These are phyloP conservation scores for Colletotrichum eremochloae DNA, from an alignment of 2,329 filamentous ascomycete species.

Conservation along the genomic window DNA sequence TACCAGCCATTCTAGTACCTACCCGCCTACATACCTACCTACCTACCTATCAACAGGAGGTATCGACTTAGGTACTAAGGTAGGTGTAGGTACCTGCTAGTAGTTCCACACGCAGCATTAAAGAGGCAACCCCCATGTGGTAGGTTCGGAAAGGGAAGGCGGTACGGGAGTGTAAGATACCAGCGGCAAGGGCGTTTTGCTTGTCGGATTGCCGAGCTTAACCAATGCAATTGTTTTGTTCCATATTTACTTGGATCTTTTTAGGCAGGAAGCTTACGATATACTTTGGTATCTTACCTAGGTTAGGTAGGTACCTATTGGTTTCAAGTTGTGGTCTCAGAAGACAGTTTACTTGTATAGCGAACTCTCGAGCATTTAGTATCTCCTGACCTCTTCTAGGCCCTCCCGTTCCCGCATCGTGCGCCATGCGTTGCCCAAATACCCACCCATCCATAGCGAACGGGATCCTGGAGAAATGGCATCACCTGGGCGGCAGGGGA, in stretches of 20 bases:
- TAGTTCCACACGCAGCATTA: conserved; percentile 10
- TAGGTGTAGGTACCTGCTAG: neutral
- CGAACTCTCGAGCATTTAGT: neutral
- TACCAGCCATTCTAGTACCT: neutral
- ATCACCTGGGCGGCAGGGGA: conserved; percentile 40
- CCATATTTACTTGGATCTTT: neutral
- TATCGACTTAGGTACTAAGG: too few species aligned
- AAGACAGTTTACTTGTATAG: neutral
- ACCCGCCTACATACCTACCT: too few species aligned
- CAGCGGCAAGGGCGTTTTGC: conserved; percentile 31
- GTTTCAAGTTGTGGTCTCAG: neutral
- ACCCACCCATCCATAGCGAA: conserved; percentile 20
- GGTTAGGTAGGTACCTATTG: neutral
- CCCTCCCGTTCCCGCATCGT: conserved; percentile 4
- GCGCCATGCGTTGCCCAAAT: conserved; percentile 18
- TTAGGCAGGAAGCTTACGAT: neutral
- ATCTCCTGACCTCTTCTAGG: conserved; percentile 28
- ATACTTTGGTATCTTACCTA: too few species aligned
- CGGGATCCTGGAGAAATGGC: conserved; percentile 37
- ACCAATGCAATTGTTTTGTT: neutral
- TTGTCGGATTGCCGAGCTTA: neutral
- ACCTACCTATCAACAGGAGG: too few species aligned
- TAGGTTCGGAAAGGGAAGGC: conserved; percentile 7
- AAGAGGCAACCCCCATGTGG: conserved; percentile 3
- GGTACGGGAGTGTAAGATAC: neutral